Conservation (phyloP, 805 yeast species). For the Kodamaea kaohsiungensis region DNA sequence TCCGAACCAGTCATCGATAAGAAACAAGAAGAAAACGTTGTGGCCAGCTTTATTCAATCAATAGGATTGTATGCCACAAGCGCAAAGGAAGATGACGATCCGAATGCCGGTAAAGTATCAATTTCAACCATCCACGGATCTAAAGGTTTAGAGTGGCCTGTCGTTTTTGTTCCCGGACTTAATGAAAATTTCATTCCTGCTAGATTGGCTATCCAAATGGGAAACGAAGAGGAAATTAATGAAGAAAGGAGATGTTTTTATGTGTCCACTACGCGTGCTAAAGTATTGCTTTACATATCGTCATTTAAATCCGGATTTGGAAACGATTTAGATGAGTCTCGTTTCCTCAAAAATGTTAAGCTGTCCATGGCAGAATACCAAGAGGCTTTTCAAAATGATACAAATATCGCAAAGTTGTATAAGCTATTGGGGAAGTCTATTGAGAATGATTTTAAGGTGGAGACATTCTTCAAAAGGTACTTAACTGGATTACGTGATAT, state of each 20-base stretch:
- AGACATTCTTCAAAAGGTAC: slow-evolving; percentile 16
- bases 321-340: slow-evolving; percentile 27
- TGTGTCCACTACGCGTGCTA: slow-evolving; percentile 88
- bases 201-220: slow-evolving; percentile 39
- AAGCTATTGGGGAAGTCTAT: slow-evolving; percentile 11
- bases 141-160: slow-evolving; percentile 95
- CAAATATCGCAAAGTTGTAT: slow-evolving; percentile 21
- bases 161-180: slow-evolving; percentile 78
- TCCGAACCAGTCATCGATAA: neutral
- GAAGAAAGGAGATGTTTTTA: slow-evolving; percentile 87
- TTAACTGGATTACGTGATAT: slow-evolving; percentile 10
- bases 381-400: slow-evolving; percentile 19
- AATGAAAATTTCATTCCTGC: slow-evolving; percentile 70
- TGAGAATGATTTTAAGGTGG: slow-evolving; percentile 12
- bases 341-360: slow-evolving; percentile 24
- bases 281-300: slow-evolving; percentile 51
- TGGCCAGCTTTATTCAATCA: slow-evolving; percentile 31
- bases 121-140: slow-evolving; percentile 89
- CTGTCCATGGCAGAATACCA: slow-evolving; percentile 14
- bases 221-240: slow-evolving; percentile 36
- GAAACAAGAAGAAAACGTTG: slow-evolving; percentile 12
- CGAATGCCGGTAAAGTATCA: slow-evolving; percentile 28
- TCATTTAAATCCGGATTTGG: slow-evolving; percentile 19
- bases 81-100: slow-evolving; percentile 15
- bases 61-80: slow-evolving; percentile 36